Evolutionary conservation across 495 filamentous ascomycete genomes (phyloP).

Genomic region (Collariella sp.): DNA sequence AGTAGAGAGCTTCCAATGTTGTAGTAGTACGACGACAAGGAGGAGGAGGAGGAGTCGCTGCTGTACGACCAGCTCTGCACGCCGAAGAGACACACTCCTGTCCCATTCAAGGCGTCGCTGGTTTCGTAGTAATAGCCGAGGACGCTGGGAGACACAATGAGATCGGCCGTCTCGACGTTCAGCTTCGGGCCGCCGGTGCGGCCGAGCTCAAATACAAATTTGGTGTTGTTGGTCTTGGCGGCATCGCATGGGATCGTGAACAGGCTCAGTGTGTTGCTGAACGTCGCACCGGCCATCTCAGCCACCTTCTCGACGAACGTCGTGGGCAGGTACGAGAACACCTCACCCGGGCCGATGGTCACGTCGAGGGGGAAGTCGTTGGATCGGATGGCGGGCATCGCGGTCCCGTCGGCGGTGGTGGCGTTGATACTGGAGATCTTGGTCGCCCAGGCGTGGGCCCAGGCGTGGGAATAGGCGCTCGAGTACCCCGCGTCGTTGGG

Average conservation of each 20-base stretch:
- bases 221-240: slow-evolving; percentile 42
- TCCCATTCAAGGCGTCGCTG: neutral
- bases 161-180: slow-evolving; percentile 53
- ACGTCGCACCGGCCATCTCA: slow-evolving; percentile 48
- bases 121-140: neutral
- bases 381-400: slow-evolving; percentile 37
- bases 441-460: slow-evolving; percentile 51
- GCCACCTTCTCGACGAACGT: slow-evolving; percentile 49
- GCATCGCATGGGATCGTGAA: slow-evolving; percentile 59
- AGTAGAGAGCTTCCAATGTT: slow-evolving; percentile 79
- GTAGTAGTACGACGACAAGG: slow-evolving; percentile 39
- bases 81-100: slow-evolving; percentile 52
- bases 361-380: slow-evolving; percentile 57
- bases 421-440: slow-evolving; percentile 43
- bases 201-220: slow-evolving; percentile 49
- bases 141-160: slow-evolving; percentile 45
- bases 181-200: slow-evolving; percentile 48
- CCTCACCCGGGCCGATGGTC: slow-evolving; percentile 50
- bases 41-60: slow-evolving; percentile 22
- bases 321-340: slow-evolving; percentile 65
- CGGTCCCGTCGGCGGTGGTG: slow-evolving; percentile 16
- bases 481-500: slow-evolving; percentile 18
- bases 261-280: slow-evolving; percentile 29
- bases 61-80: slow-evolving; percentile 35
- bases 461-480: slow-evolving; percentile 33